Evolutionary conservation across 2,329 filamentous ascomycete species (phyloP), one percentile per base, ranked within the genome.

Genomic region (Exophiala xenobiotica): DNA sequence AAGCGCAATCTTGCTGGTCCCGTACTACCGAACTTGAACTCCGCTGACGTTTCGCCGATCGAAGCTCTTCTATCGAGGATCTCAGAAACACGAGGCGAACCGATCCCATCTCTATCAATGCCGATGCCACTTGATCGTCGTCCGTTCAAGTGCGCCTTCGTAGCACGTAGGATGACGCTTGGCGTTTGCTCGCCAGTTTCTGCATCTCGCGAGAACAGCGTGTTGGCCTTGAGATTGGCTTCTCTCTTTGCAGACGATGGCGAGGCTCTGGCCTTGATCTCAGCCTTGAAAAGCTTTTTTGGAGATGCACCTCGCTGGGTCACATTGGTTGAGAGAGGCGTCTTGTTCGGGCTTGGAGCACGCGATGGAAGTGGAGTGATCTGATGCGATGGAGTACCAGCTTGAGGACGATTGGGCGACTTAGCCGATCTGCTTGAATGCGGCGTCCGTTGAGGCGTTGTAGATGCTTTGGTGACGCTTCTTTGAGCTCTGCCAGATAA

Each of bases 61-160:
- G 87, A 90, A 39, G 75, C 78, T 42, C 88, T 80, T 26, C 83
- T 81, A 57, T 88, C 86, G 26, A 91, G 78, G 24, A 90, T 75
- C 22, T 82, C 85, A 18, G 86, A 78, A 47, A 92, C 80, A 46
- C 81, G 82, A 4, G 88, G 88, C 1, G 88, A 92, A 5, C 88
- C 88, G 48, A 91, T 77, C 0, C 87, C 88, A 56, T 78, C 73
- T 57, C 80, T 81, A 61, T 89, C 87, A 56, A 82, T 80, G 18
- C 87, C 86, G 54, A 90, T 64, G 0, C 86, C 86, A 11, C 85
- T 86, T 12, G 85, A 79, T 38, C 76, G 74, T 22, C 85, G 77
- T 27, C 64, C 63, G 38, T 67, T 67, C 51, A 81, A 78, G 22
- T 54, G 50, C 27, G 54, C 54, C 38, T 46, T 56, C 5, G 54